Percentiles rank a stretch among this genome's conserved stretches.
phyloP scores from a whole-genome alignment of 371 early-diverging fungal genomes.

The Rhizomucor pusillus region DNA sequence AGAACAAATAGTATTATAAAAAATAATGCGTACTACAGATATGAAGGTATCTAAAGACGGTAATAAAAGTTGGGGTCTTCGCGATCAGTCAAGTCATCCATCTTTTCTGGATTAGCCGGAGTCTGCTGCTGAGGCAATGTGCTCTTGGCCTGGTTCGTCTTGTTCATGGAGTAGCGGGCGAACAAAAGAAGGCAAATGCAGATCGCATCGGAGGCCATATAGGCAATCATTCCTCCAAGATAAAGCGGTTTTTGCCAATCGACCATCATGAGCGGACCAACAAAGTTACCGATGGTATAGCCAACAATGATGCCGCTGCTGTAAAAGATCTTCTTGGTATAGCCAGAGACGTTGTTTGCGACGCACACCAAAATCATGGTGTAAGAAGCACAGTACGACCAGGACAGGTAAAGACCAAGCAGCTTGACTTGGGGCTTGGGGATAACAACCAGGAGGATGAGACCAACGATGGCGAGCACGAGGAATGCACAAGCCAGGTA shows the following conservation, averaged over 20 bases:
- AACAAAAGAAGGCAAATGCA: constrained; percentile 12
- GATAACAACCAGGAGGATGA: constrained; percentile 34
- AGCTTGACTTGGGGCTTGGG: constrained; percentile 33
- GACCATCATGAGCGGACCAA: constrained; percentile 22
- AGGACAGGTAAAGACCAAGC: constrained; percentile 30
- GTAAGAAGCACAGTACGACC: constrained; percentile 29
- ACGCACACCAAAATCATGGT: constrained; percentile 19
- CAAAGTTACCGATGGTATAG: constrained; percentile 25
- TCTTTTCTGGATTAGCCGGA: constrained; percentile 1
- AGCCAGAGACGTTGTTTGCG: constrained; percentile 28
- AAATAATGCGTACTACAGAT: not conserved
- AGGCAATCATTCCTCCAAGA: constrained; percentile 18
- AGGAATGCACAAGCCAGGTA: constrained; percentile 23
- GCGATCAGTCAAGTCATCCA: constrained; percentile 17
- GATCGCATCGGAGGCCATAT: constrained; percentile 7
- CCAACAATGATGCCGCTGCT: constrained; percentile 15
- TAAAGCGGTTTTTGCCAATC: constrained; percentile 13
- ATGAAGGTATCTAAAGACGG: constrained; percentile 10
- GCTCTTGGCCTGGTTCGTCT: constrained; percentile 7
- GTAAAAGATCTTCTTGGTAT: constrained; percentile 30
- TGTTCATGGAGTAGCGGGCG: constrained; percentile 19
- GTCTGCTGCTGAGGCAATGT: constrained; percentile 1
- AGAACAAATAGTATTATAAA: constrained; percentile 20
- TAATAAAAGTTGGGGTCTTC: constrained; percentile 25
- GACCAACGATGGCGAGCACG: constrained; percentile 27